These are phyloP conservation scores for Phytophthora tentaculata DNA, from an alignment of 352 stramenopile genomes.

Conservation along the genomic window DNA sequence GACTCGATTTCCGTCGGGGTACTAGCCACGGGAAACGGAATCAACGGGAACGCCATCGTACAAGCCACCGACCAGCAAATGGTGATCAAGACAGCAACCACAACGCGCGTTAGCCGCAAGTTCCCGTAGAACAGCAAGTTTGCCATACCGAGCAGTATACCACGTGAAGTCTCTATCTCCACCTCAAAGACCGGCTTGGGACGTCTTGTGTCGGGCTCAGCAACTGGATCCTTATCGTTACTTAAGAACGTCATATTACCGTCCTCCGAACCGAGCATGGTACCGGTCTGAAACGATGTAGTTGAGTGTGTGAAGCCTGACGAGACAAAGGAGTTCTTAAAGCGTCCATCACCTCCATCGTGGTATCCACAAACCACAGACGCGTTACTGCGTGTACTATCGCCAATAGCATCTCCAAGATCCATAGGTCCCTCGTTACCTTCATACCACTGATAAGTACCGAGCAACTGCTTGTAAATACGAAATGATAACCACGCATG, in stretches of 20 bases:
- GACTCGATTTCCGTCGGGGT: slow-evolving; percentile 37
- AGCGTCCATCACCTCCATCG: slow-evolving; percentile 28
- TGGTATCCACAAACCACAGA: slow-evolving; percentile 29
- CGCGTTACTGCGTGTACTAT: slow-evolving; percentile 20
- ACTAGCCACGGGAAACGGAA: slow-evolving; percentile 41
- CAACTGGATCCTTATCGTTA: slow-evolving; percentile 42
- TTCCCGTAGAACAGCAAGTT: slow-evolving; percentile 39
- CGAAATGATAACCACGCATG: slow-evolving; percentile 62
- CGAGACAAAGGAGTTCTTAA: slow-evolving; percentile 43
- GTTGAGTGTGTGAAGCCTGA: slow-evolving; percentile 44
- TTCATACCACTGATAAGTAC: slow-evolving; percentile 56
- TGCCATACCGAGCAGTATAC: slow-evolving; percentile 33
- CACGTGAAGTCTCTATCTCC: slow-evolving; percentile 33
- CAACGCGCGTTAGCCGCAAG: slow-evolving; percentile 29
- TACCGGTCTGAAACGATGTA: slow-evolving; percentile 31
- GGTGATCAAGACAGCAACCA: slow-evolving; percentile 29
- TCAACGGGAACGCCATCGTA: slow-evolving; percentile 25
- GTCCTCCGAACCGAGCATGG: slow-evolving; percentile 25
- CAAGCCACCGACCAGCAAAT: slow-evolving; percentile 41
- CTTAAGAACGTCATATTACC: slow-evolving; percentile 28
- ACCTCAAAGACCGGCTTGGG: slow-evolving; percentile 33
- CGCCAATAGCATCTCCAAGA: slow-evolving; percentile 12
- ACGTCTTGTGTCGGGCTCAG: slow-evolving; percentile 23
- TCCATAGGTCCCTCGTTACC: slow-evolving; percentile 25
- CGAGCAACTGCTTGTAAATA: slow-evolving; percentile 51